Evolutionary conservation across 2,329 filamentous ascomycete genomes (phyloP).

Genomic region (Clonostachys byssicola): DNA sequence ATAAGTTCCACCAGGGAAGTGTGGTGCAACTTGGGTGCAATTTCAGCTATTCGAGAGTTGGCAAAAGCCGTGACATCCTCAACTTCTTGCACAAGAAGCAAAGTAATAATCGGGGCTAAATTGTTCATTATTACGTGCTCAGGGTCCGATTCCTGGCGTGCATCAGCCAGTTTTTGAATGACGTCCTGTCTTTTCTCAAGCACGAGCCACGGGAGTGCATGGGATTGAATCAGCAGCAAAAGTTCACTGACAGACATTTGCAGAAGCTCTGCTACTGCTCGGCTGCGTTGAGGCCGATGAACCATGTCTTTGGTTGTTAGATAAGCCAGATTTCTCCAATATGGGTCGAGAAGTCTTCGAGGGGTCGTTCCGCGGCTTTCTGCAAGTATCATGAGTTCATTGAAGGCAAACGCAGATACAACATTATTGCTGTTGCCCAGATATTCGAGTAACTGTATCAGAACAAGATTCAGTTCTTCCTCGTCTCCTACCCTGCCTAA

Average conservation of each 20-base stretch:
- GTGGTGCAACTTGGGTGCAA: constrained; percentile 67
- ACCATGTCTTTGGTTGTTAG: constrained; percentile 78
- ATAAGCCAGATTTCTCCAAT: constrained; percentile 83
- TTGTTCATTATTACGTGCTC: constrained; percentile 56
- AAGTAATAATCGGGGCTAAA: constrained; percentile 51
- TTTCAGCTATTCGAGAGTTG: constrained; percentile 62
- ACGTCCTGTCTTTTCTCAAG: constrained; percentile 73
- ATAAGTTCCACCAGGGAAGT: constrained; percentile 66
- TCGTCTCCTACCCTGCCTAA: constrained; percentile 73
- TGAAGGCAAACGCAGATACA: constrained; percentile 76
- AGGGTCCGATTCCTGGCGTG: constrained; percentile 64
- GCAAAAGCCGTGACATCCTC: constrained; percentile 59
- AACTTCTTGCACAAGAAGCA: constrained; percentile 54
- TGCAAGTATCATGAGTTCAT: constrained; percentile 74
- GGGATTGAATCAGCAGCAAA: constrained; percentile 69
- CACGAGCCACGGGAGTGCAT: constrained; percentile 84
- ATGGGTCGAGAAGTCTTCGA: constrained; percentile 73
- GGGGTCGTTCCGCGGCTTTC: constrained; percentile 58
- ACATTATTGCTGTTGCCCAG: constrained; percentile 79
- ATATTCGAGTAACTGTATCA: constrained; percentile 82
- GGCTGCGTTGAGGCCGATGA: constrained; percentile 74
- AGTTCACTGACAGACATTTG: constrained; percentile 72
- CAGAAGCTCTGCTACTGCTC: constrained; percentile 76
- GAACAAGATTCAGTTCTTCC: constrained; percentile 79
- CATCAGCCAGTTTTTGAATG: constrained; percentile 76